Evolutionary conservation across 345 rosid species (phyloP), one percentile per base, ranked within the genome.

Genomic region (Limnanthes douglasii): DNA sequence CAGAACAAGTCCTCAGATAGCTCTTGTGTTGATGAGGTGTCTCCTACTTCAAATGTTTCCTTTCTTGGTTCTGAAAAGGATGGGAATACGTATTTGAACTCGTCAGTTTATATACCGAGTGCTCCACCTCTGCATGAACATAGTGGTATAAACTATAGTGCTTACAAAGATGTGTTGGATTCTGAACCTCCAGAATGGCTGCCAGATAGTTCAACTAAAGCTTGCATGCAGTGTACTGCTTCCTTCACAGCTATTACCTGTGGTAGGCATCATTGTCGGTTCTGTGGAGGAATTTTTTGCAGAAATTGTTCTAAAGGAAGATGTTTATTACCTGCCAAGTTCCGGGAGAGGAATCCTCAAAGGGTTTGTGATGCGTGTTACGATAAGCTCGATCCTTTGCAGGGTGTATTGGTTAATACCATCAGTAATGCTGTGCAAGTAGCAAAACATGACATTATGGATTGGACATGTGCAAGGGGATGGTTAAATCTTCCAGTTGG

Each of bases 241-340:
- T 74, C 80, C 13, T 90, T 90, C 57, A 84, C 93, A 3, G 88
- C 83, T 0, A 9, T 90, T 23, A 72, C 93, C 0, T 60, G 96
- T 36, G 98, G 98, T 3, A 78, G 98, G 59, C 98, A 90, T 64
- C 98, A 90, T 49, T 90, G 98, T 42, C 79, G 94, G 38, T 77
- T 80, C 50, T 90, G 98, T 54, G 98, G 98, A 35, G 94, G 96
- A 25, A 43, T 90, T 17, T 90, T 84, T 54, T 90, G 98, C 56
- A 67, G 93, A 38, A 50, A 45, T 5, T 90, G 98, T 50, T 64
- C 79, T 17, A 77, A 70, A 51, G 98, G 98, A 20, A 65, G 83
- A 71, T 80, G 85, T 50, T 59, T 84, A 43, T 46, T 90, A 52
- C 98, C 98, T 1, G 57, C 43, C 47, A 75, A 75, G 45, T 90